Evolutionary conservation across 1,139 yeast genomes (phyloP).

Genomic region (Ogataea hybrid): DNA sequence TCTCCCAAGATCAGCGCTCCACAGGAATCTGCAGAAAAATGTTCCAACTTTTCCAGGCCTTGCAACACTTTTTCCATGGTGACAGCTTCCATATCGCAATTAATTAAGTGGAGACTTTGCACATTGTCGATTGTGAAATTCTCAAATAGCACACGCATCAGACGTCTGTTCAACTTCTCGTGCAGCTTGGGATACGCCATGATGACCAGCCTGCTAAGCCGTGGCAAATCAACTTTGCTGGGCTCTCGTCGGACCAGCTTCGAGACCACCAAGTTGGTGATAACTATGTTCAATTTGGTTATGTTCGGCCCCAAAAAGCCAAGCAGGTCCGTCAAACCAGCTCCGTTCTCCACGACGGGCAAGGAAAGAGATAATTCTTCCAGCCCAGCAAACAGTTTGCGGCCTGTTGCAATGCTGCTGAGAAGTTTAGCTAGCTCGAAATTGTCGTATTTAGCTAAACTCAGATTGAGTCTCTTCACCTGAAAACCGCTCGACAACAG

Average conservation of each 20-base stretch:
- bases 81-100: slow-evolving; percentile 5
- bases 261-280: slow-evolving; percentile 5
- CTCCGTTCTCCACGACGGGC: slow-evolving; percentile 18
- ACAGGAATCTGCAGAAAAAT: slow-evolving; percentile 8
- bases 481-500: slow-evolving; percentile 14
- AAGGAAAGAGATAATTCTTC: slow-evolving; percentile 13
- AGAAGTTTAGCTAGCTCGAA: slow-evolving; percentile 7
- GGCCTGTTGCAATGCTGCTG: slow-evolving; percentile 8
- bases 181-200: slow-evolving; percentile 4
- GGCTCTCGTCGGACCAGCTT: slow-evolving; percentile 3
- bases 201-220: slow-evolving; percentile 3
- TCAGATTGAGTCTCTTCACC: slow-evolving; percentile 6
- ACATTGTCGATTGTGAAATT: slow-evolving; percentile 1
- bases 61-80: slow-evolving; percentile 1
- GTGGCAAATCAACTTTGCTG: neutral
- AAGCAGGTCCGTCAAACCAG: slow-evolving; percentile 12
- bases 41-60: neutral
- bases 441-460: slow-evolving; percentile 11
- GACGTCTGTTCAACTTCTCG: slow-evolving; percentile 3
- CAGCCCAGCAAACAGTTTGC: slow-evolving; percentile 9
- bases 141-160: slow-evolving; percentile 2
- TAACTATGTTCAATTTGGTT: slow-evolving; percentile 8
- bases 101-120: slow-evolving; percentile 7
- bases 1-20: slow-evolving; percentile 6
- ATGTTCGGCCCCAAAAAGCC: slow-evolving; percentile 8